These are phyloP conservation scores for Nitzschia inconspicua DNA, from an alignment of 108 stramenopile genomes.

Conservation along the genomic window DNA sequence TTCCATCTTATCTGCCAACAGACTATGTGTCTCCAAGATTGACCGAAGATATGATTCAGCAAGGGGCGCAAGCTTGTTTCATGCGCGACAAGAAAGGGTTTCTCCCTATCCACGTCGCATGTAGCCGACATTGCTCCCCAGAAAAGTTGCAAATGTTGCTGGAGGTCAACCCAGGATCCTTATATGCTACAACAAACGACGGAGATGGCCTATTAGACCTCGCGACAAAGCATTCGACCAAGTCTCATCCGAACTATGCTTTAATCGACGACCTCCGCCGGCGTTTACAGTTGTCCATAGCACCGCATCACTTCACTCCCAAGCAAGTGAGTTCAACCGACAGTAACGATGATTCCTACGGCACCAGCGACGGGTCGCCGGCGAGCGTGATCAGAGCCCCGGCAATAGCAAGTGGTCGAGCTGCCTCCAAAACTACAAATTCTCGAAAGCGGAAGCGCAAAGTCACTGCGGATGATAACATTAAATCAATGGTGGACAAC, in stretches of 20 bases:
- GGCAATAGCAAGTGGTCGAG: too few species aligned
- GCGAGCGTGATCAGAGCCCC: too few species aligned
- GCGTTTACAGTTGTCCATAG: too few species aligned
- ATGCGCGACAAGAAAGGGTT: conserved; percentile 62
- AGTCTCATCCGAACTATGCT: conserved; percentile 50
- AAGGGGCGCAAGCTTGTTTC: conserved; percentile 38
- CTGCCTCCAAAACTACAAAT: too few species aligned
- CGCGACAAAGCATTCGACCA: conserved; percentile 38
- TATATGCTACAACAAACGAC: conserved; percentile 32
- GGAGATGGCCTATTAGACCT: conserved; percentile 40
- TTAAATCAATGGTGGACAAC: too few species aligned
- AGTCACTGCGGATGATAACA: too few species aligned
- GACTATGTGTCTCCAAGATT: conserved; percentile 52
- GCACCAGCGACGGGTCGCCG: too few species aligned
- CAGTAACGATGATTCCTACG: too few species aligned
- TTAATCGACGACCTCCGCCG: conserved; percentile 37
- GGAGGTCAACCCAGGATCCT: conserved; percentile 27
- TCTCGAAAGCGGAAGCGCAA: too few species aligned
- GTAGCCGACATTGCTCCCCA: conserved; percentile 57
- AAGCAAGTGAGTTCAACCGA: too few species aligned
- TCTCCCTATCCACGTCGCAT: conserved; percentile 56
- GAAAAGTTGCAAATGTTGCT: conserved; percentile 57
- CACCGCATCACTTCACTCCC: too few species aligned
- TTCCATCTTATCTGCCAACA: conserved; percentile 3
- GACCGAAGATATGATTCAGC: conserved; percentile 38